These are phyloP conservation scores for Ceratobasidium papillatum DNA, from an alignment of 1,284 basidiomycete genomes.

Conservation along the genomic window DNA sequence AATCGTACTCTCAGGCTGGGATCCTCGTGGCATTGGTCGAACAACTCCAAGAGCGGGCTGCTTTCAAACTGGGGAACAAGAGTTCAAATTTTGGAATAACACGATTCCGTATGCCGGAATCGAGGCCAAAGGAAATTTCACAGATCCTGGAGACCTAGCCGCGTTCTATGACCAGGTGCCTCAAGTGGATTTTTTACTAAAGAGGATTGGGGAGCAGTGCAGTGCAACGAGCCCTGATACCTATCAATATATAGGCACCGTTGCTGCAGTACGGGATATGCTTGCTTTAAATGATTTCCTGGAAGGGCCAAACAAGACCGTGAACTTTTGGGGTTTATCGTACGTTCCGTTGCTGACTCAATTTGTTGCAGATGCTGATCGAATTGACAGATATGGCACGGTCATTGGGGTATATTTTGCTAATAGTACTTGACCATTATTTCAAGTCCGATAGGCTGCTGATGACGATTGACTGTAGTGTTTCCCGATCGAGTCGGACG, in stretches of 20 bases:
- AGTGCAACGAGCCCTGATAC: background rate
- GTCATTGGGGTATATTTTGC: slow-evolving; percentile 41
- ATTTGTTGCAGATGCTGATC: background rate
- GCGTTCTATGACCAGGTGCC: slow-evolving; percentile 10
- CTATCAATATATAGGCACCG: slow-evolving; percentile 4
- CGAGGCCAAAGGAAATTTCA: slow-evolving; percentile 21
- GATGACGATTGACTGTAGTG: background rate
- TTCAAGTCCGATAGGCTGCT: background rate
- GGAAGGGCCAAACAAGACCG: slow-evolving; percentile 35
- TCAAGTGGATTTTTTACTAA: background rate
- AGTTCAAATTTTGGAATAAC: background rate
- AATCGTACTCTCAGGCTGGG: slow-evolving; percentile 15
- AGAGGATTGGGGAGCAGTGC: background rate
- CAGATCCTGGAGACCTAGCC: background rate
- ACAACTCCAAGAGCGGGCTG: background rate
- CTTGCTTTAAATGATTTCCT: slow-evolving; percentile 41
- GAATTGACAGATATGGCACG: slow-evolving; percentile 42
- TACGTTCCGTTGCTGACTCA: background rate
- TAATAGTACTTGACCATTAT: slow-evolving; percentile 8
- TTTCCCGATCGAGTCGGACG: slow-evolving; percentile 43
- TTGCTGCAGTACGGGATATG: slow-evolving; percentile 39
- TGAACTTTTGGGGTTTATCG: slow-evolving; percentile 44
- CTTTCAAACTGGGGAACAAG: slow-evolving; percentile 6
- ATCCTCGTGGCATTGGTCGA: slow-evolving; percentile 34
- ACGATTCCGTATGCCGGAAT: background rate